Percentiles rank a stretch among this genome's conserved stretches.
Conservation (phyloP, 1,284 basidiomycete species). For the Baeospora myosura region DNA sequence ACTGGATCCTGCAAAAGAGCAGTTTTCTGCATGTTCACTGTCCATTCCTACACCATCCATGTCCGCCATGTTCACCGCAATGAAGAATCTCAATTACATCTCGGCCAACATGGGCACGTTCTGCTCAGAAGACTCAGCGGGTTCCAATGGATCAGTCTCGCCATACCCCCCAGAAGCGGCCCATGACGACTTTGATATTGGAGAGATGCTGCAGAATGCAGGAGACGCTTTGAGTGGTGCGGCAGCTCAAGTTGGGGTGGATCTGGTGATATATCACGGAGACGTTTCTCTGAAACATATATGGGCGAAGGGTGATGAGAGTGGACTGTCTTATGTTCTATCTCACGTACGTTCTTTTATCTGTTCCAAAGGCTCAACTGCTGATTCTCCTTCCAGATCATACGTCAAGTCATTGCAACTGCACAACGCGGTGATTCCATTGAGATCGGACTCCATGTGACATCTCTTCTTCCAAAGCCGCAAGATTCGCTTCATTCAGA, state of each 20-base stretch:
- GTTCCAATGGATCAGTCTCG: not conserved
- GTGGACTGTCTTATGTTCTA: slow-evolving; percentile 72
- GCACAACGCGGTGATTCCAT: slow-evolving; percentile 73
- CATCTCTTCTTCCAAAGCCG: slow-evolving; percentile 18
- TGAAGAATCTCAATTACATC: slow-evolving; percentile 88
- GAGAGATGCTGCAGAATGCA: slow-evolving; percentile 40
- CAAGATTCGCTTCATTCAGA: too few relatives aligned
- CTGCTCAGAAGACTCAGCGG: slow-evolving; percentile 15
- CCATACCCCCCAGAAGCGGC: not conserved
- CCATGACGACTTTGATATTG: slow-evolving; percentile 37
- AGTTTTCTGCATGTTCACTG: slow-evolving; percentile 80
- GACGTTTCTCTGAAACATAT: slow-evolving; percentile 82
- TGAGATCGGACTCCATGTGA: slow-evolving; percentile 75
- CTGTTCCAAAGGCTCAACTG: slow-evolving; percentile 7
- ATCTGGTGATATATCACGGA: slow-evolving; percentile 83
- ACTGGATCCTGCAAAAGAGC: slow-evolving; percentile 87
- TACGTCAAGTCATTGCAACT: slow-evolving; percentile 75
- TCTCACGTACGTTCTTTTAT: slow-evolving; percentile 62
- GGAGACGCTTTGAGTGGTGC: slow-evolving; percentile 82
- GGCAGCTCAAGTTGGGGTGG: slow-evolving; percentile 77
- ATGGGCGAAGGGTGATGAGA: slow-evolving; percentile 78
- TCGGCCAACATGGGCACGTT: slow-evolving; percentile 69
- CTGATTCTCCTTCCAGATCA: slow-evolving; percentile 44
- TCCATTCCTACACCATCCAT: slow-evolving; percentile 81
- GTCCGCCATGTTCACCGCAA: slow-evolving; percentile 80